Base-by-base conservation (phyloP, 306 rosid species). In the Betula pendula region DNA sequence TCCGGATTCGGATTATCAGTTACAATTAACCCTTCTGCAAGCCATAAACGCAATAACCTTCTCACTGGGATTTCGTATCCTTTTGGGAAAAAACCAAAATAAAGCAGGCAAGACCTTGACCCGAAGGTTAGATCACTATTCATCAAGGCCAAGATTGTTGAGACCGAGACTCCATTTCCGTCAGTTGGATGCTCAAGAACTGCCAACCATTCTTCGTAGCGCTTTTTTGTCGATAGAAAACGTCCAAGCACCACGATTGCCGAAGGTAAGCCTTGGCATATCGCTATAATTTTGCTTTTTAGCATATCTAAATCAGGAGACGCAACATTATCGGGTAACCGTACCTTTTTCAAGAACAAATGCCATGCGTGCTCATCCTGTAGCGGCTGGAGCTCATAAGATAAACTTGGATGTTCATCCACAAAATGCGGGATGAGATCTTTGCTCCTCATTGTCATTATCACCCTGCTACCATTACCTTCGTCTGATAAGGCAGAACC, bases 51-150 rank as follows among this genome's bases (percentile, higher is more conserved):
- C 3, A 67, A 5, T 65, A 82, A 74, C 20, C 17, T 42, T 38
- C 16, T 50, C 29, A 25, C 77, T 9, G 62, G 47, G 22, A 82
- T 82, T n/a, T 77, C 62, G 5, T 0, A 67, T 72, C 77, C 53
- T 20, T 73, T 43, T 0, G 77, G 79, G 40, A 77, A 82, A 51
- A 9, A 15, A 5, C 82, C 71, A 14, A 77, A 51, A 68, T 73
- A 74, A 2, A 49, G 75, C 29, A 82, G 73, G 68, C 79, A 78
- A 5, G 72, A 27, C 9, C 70, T 70, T n/a, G n/a, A 43, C 42
- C 44, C 12, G 16, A 38, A 31, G 2, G 85, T 82, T 7, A 82
- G 27, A 35, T 58, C 33, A n/a, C 59, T n/a, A 20, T 72, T 77
- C 5, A 79, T 82, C 25, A 74, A 40, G n/a, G 48, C 76, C 60